These are phyloP conservation scores for Saturnispora ahearnii DNA, from an alignment of 805 yeast genomes.

Conservation along the genomic window DNA sequence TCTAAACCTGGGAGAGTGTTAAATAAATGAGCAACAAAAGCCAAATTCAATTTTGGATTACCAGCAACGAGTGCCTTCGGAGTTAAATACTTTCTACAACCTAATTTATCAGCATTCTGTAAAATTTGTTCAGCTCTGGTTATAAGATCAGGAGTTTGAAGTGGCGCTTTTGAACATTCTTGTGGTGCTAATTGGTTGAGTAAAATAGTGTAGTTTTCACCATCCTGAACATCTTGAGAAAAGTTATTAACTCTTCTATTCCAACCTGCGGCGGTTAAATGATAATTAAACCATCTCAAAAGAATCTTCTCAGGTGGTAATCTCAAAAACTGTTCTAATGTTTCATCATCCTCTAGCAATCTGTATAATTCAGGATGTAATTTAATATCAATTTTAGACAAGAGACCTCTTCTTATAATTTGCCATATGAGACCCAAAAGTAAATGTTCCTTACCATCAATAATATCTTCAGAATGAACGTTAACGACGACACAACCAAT, in stretches of 20 bases:
- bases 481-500: slow-evolving; percentile 97
- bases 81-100: slow-evolving; percentile 88
- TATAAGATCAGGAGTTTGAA: slow-evolving; percentile 65
- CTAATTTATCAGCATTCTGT: slow-evolving; percentile 80
- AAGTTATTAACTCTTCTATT: slow-evolving; percentile 79
- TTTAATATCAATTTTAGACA: slow-evolving; percentile 91
- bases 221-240: slow-evolving; percentile 82
- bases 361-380: slow-evolving; percentile 95
- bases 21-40: slow-evolving; percentile 94
- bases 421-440: slow-evolving; percentile 94
- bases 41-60: slow-evolving; percentile 91
- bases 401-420: slow-evolving; percentile 90
- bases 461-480: slow-evolving; percentile 89
- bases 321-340: slow-evolving; percentile 91
- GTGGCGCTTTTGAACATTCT: slow-evolving; percentile 71
- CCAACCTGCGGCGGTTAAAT: slow-evolving; percentile 87
- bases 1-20: slow-evolving; percentile 96
- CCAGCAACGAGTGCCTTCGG: slow-evolving; percentile 91
- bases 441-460: slow-evolving; percentile 89
- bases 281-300: slow-evolving; percentile 96
- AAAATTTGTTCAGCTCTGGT: slow-evolving; percentile 84
- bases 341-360: slow-evolving; percentile 90
- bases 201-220: slow-evolving; percentile 88
- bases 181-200: slow-evolving; percentile 84
- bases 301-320: slow-evolving; percentile 96